Evolutionary conservation across 257 asterid species (phyloP).

Genomic region (Solanum pimpinellifolium): DNA sequence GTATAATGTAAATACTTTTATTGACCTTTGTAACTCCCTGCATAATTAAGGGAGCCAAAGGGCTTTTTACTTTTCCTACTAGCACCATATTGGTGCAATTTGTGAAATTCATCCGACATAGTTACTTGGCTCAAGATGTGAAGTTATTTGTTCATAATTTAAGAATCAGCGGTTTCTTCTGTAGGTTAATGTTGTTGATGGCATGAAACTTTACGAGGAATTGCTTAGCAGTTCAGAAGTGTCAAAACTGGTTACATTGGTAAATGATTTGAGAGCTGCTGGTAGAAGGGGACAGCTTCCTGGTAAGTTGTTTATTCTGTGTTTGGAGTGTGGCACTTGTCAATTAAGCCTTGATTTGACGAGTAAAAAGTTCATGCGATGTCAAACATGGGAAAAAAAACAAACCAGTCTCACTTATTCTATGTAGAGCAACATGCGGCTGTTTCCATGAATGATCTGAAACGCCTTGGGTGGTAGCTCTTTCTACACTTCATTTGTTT

Average conservation of each 20-base stretch:
- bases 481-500: neutral
- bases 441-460: neutral
- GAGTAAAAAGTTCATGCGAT: neutral
- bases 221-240: constrained; percentile 45
- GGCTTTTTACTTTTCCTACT: neutral
- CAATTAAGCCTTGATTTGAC: neutral
- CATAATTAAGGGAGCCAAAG: neutral
- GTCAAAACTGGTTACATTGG: constrained; percentile 44
- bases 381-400: neutral
- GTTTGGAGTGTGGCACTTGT: neutral
- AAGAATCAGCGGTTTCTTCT: neutral
- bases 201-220: constrained; percentile 68
- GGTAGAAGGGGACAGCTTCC: constrained; percentile 76
- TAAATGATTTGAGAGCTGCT: constrained; percentile 71
- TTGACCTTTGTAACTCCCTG: neutral
- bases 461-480: neutral
- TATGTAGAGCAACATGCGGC: neutral
- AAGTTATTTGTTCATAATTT: neutral
- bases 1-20: neutral
- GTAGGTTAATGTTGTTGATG: constrained; percentile 74
- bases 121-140: neutral
- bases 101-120: neutral
- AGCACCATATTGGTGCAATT: neutral
- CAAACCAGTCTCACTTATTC: neutral
- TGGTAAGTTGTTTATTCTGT: constrained; percentile 37